Percentiles rank a stretch among this genome's conserved stretches.
Conservation (phyloP, 805 yeast genomes). For the Kazachstania viticola region DNA sequence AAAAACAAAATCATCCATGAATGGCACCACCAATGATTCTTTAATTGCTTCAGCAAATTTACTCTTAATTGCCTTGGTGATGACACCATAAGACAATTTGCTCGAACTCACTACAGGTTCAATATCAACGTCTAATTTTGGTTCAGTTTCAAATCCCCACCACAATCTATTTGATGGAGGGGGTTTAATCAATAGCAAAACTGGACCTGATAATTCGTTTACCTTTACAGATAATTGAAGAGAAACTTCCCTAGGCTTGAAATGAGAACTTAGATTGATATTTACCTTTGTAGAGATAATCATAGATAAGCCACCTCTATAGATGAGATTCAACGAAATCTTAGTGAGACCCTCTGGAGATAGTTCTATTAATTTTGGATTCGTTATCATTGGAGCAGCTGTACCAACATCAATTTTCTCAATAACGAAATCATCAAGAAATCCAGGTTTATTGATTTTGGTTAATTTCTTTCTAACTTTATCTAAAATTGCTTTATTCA, state of each 20-base stretch:
- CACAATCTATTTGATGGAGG: slow-evolving; percentile 88
- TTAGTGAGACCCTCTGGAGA: slow-evolving; percentile 72
- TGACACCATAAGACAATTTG: slow-evolving; percentile 62
- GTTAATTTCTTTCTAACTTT: slow-evolving; percentile 62
- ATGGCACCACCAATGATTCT: slow-evolving; percentile 74
- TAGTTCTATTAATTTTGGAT: slow-evolving; percentile 55
- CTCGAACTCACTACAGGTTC: slow-evolving; percentile 90
- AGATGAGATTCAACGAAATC: slow-evolving; percentile 49
- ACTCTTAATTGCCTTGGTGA: slow-evolving; percentile 70
- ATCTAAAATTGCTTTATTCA: slow-evolving; percentile 44
- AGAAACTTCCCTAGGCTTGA: slow-evolving; percentile 66
- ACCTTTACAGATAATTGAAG: slow-evolving; percentile 60
- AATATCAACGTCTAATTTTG: slow-evolving; percentile 58
- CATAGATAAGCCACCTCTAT: slow-evolving; percentile 65
- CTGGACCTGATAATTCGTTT: slow-evolving; percentile 59
- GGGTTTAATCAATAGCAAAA: slow-evolving; percentile 61
- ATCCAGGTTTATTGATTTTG: slow-evolving; percentile 77
- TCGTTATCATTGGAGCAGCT: slow-evolving; percentile 69
- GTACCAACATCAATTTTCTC: slow-evolving; percentile 63
- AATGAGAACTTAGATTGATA: slow-evolving; percentile 62
- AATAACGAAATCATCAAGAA: slow-evolving; percentile 71
- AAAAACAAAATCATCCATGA: slow-evolving; percentile 78
- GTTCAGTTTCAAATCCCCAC: slow-evolving; percentile 80
- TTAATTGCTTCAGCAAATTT: slow-evolving; percentile 67
- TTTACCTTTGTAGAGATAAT: slow-evolving; percentile 74